phyloP scores from a whole-genome alignment of 2,329 filamentous ascomycete species.

The Penicillium sp. region DNA sequence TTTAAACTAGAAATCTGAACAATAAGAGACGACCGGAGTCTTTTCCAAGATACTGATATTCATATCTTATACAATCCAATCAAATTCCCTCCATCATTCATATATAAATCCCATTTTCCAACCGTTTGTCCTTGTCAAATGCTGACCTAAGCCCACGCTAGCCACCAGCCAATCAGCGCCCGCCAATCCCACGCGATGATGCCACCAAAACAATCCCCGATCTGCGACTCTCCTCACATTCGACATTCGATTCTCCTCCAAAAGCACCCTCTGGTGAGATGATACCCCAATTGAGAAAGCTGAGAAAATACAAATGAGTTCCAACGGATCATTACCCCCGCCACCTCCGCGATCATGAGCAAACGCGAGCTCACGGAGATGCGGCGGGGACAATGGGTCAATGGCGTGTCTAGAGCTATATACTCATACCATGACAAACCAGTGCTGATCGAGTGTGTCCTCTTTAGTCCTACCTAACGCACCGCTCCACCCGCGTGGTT shows the following conservation, averaged over 20 bases:
- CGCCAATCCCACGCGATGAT: slow-evolving; percentile 22
- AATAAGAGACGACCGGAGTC: too few species aligned
- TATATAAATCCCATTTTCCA: too few species aligned
- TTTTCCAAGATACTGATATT: too few species aligned
- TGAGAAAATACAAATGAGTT: too few species aligned
- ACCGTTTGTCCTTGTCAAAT: too few species aligned
- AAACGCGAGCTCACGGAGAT: slow-evolving; percentile 18
- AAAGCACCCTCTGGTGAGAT: slow-evolving; percentile 2
- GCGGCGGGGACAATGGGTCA: slow-evolving; percentile 11
- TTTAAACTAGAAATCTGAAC: too few species aligned
- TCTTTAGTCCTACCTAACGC: not conserved
- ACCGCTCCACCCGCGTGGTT: not conserved
- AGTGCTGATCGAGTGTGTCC: not conserved
- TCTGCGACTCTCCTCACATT: slow-evolving; percentile 1
- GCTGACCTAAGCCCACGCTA: slow-evolving; percentile 17
- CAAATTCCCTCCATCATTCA: too few species aligned
- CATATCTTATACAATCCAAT: too few species aligned
- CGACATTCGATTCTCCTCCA: not conserved
- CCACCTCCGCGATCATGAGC: not conserved
- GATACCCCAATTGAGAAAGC: not conserved
- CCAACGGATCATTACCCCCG: slow-evolving; percentile 13
- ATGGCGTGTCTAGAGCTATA: not conserved
- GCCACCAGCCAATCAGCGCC: slow-evolving; percentile 16
- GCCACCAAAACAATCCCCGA: slow-evolving; percentile 25
- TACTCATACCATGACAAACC: not conserved